phyloP scores from a whole-genome alignment of 2,329 filamentous ascomycete species.

The Endoconidiophora polonica region DNA sequence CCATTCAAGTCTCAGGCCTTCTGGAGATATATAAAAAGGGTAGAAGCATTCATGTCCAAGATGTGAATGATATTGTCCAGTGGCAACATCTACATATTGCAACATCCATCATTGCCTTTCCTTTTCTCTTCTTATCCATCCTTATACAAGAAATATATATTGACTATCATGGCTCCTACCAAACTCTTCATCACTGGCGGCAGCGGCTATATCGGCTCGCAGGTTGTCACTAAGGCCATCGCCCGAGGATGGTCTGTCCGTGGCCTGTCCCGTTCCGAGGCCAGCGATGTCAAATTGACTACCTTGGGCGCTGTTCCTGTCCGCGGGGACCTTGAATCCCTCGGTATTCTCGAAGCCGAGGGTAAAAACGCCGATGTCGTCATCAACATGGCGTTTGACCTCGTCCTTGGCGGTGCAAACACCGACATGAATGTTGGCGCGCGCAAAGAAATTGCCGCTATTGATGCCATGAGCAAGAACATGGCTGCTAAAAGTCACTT shows the following conservation, averaged over 20 bases:
- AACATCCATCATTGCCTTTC: too few species aligned
- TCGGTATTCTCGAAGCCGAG: slow-evolving; percentile 23
- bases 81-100: too few species aligned
- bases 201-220: slow-evolving; percentile 23
- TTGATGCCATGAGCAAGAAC: slow-evolving; percentile 22
- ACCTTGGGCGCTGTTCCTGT: slow-evolving; percentile 23
- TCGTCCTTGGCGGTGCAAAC: slow-evolving; percentile 18
- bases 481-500: slow-evolving; percentile 22
- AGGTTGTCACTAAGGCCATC: slow-evolving; percentile 22
- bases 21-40: too few species aligned
- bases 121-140: too few species aligned
- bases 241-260: slow-evolving; percentile 24
- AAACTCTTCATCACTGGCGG: slow-evolving; percentile 25
- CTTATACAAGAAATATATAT: too few species aligned
- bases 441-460: slow-evolving; percentile 20
- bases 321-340: slow-evolving; percentile 24
- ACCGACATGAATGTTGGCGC: slow-evolving; percentile 18
- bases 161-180: too few species aligned
- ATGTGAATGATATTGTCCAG: too few species aligned
- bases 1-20: too few species aligned
- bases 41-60: too few species aligned
- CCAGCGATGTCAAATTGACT: slow-evolving; percentile 22
- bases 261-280: slow-evolving; percentile 24
- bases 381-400: slow-evolving; percentile 25
- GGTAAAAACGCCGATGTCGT: slow-evolving; percentile 26